Percentiles rank a stretch among this genome's conserved stretches.
These are phyloP conservation scores for Gossypioides kirkii DNA, from an alignment of 345 rosid genomes.

Conservation along the genomic window DNA sequence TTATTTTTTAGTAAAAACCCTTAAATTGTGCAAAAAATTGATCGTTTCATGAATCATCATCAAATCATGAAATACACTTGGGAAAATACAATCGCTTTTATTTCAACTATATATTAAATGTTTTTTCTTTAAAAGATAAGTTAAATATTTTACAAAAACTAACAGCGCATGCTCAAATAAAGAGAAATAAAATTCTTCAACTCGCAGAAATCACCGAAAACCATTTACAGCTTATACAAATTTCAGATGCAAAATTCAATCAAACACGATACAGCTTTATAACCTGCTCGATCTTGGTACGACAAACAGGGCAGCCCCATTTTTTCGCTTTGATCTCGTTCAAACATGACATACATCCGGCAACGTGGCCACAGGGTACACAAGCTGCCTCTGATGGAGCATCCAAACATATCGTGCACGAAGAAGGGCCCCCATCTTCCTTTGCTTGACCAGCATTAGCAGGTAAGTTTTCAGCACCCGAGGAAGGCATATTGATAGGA, in stretches of 20 bases:
- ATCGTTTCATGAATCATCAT: too few relatives aligned
- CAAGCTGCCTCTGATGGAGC: constrained; percentile 93
- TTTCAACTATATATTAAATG: too few relatives aligned
- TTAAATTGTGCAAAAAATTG: too few relatives aligned
- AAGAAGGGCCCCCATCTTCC: constrained; percentile 43
- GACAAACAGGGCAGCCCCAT: constrained; percentile 95
- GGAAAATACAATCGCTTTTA: too few relatives aligned
- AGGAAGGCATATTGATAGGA: constrained; percentile 43
- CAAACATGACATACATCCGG: constrained; percentile 91
- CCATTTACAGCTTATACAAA: not conserved
- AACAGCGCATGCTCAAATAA: not conserved
- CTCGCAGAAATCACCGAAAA: not conserved
- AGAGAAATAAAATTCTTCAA: not conserved
- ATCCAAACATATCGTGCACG: constrained; percentile 80
- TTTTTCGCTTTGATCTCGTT: constrained; percentile 77
- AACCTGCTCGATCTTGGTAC: constrained; percentile 77
- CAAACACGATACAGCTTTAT: constrained; percentile 72
- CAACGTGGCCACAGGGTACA: constrained; percentile 98
- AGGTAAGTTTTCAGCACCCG: constrained; percentile 22
- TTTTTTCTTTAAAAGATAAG: too few relatives aligned
- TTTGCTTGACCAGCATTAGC: constrained; percentile 31
- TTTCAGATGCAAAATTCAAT: constrained; percentile 31
- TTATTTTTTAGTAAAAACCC: too few relatives aligned
- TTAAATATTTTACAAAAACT: not conserved
- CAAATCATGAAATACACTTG: too few relatives aligned